Evolutionary conservation across 805 yeast species (phyloP), one percentile per base, ranked within the genome.

Genomic region (Phaffomyces antillensis): DNA sequence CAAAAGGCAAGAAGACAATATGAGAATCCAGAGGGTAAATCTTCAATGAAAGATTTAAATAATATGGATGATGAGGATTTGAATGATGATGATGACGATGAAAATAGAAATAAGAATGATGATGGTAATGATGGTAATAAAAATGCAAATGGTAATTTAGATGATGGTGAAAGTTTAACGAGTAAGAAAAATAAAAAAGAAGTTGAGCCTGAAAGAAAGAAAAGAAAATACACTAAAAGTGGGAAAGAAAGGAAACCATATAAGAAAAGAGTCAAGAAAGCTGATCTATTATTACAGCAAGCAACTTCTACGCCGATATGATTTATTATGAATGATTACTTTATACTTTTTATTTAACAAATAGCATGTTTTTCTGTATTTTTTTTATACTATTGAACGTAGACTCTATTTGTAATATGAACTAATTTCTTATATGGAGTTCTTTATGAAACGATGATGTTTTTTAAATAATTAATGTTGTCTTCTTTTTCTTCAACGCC

Each of bases 1-100:
- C 66, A 74, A 4, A 83, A 75, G 44, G 89, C 89, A 0, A 73
- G 83, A 51, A 80, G 77, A 59, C 75, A 78, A 55, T 81, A 83
- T 53, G 85, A 82, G 52, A 81, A 75, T 47, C 68, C 76, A 5
- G 88, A 82, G 50, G 79, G 70, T 18, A 66, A 69, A 40, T 55
- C 58, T 31, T 45, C 62, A 32, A 66, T 61, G 50, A 60, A 58
- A n/a, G 48, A 48, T 4, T 43, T 43, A n/a, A 44, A 41, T 2
- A 63, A 56, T 3, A 65, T 59, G 11, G 67, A 56, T 3, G 63
- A 59, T 5, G 55, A 53, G 7, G 61, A 55, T n/a, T 56, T 54
- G 11, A 61, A 39, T 16, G 63, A 53, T 2, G 62, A 54, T 8
- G 64, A 52, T 5, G 61, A 58, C 7, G 55, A 54, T 12, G 61